Base-by-base conservation (phyloP, 306 rosid species). In the Leucaena leucocephala region DNA sequence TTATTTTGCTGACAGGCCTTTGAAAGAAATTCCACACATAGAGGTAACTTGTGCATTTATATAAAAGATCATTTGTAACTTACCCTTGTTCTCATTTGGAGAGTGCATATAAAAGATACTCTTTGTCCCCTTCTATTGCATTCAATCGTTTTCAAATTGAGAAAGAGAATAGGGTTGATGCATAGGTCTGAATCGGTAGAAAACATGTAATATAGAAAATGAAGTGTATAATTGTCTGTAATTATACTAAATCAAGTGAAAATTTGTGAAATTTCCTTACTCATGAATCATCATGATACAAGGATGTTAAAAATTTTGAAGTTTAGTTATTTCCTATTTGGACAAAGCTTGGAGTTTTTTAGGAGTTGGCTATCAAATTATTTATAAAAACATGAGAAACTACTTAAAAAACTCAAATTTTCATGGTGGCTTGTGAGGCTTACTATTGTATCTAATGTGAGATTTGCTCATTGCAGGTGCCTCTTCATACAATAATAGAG, bases 401-500 rank as follows among this genome's bases (percentile, higher is more conserved):
- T 19, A 8, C 7, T 55, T 55, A 58, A 27, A 27, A 10, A 4
- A 58, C 15, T 59, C 17, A 12, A 59, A 3, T 59, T 61, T 11
- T 61, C 8, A 34, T 2, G 9, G 7, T 61, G 40, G 11, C 27
- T 61, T 61, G n/a, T 43, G 71, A 71, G 16, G 50, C 76, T 50
- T 57, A 78, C 15, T 34, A 3, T 35, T 62, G 38, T 38, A 15
- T 74, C 35, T 81, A 59, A 78, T 21, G 27, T 74, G 79, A 76
- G 78, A 21, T 48, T 75, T 85, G 10, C 34, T 77, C 19, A 64
- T 75, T 85, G 50, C 96, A 93, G 99, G 76, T 96, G 48, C 99
- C 99, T 1, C 97, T 95, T 46, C 99, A 95, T 76, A 95, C 99
- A 3, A 95, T 95, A 77, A 91, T 95, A 84, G 99, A 95, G 89